Conservation (phyloP, 176 grass and related monocot genomes). For the Phyllostachys edulis region DNA sequence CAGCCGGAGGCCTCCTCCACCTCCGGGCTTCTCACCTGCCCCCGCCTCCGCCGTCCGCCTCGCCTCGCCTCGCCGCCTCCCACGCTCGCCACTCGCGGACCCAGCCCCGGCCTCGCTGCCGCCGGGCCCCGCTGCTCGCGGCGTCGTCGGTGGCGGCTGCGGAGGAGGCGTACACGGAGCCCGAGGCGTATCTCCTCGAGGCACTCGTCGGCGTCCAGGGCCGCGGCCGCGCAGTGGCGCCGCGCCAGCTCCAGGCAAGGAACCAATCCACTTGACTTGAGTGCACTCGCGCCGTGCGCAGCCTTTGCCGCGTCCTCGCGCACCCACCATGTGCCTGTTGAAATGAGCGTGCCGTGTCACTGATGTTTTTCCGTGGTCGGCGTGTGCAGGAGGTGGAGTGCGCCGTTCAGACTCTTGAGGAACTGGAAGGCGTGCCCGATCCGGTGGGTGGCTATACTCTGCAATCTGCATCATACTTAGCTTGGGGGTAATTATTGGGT, state of each 20-base stretch:
- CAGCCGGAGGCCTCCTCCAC: neutral
- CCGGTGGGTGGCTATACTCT: conserved; percentile 46
- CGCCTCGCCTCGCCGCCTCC: neutral
- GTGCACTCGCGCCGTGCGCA: too few relatives aligned
- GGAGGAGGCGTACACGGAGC: conserved; percentile 42
- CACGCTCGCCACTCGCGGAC: neutral
- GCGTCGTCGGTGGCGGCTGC: conserved; percentile 20
- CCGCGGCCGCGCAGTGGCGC: conserved; percentile 61
- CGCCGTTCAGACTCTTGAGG: conserved; percentile 68
- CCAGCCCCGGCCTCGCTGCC: neutral
- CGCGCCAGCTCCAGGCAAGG: conserved; percentile 70
- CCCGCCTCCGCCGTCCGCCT: neutral
- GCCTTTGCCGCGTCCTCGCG: neutral
- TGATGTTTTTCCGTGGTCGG: neutral
- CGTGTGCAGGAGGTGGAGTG: conserved; percentile 62
- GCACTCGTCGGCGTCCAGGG: conserved; percentile 84
- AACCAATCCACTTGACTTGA: neutral
- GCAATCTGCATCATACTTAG: neutral
- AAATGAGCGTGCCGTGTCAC: neutral
- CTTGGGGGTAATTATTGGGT: neutral
- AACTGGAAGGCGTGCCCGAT: conserved; percentile 59
- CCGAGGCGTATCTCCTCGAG: conserved; percentile 61
- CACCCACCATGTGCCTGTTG: neutral
- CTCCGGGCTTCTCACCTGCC: neutral
- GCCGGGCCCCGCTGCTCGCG: neutral